Percentiles rank a stretch among this genome's conserved stretches.
These are phyloP conservation scores for Mortierella sp. DNA, from an alignment of 371 early-diverging fungal genomes.

Conservation along the genomic window DNA sequence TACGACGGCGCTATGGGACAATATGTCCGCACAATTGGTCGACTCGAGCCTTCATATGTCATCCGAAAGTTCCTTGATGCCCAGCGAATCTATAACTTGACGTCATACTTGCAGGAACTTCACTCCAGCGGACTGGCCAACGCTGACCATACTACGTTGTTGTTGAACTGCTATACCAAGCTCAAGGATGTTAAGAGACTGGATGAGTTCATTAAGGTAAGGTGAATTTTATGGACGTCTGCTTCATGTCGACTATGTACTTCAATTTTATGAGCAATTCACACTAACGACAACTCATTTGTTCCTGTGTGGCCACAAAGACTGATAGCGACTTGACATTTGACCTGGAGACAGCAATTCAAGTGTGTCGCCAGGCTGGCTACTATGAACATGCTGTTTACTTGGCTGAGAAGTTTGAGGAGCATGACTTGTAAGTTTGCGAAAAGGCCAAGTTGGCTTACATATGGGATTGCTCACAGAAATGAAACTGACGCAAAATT, in stretches of 20 bases:
- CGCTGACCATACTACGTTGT: conserved; percentile 93
- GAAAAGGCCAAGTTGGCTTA: not conserved
- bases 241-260: not conserved
- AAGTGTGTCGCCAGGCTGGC: conserved; percentile 92
- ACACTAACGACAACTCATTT: not conserved
- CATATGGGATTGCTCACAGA: not conserved
- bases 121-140: conserved; percentile 90
- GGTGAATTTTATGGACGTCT: not conserved
- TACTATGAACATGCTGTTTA: conserved; percentile 91
- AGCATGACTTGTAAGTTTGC: conserved; percentile 80
- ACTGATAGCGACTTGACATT: conserved; percentile 81
- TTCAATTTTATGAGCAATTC: not conserved
- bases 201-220: conserved; percentile 89
- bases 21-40: conserved; percentile 91
- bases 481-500: not conserved
- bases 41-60: conserved; percentile 96
- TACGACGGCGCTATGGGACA: conserved; percentile 94
- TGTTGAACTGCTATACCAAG: conserved; percentile 98
- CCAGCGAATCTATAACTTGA: conserved; percentile 91
- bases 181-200: conserved; percentile 86
- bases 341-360: conserved; percentile 95
- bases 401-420: conserved; percentile 85
- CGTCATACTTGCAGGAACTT: conserved; percentile 90
- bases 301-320: conserved; percentile 28
- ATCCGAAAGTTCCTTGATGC: conserved; percentile 97